Base-by-base conservation (phyloP, 2,329 filamentous ascomycete genomes). In the Epichloe typhina region DNA sequence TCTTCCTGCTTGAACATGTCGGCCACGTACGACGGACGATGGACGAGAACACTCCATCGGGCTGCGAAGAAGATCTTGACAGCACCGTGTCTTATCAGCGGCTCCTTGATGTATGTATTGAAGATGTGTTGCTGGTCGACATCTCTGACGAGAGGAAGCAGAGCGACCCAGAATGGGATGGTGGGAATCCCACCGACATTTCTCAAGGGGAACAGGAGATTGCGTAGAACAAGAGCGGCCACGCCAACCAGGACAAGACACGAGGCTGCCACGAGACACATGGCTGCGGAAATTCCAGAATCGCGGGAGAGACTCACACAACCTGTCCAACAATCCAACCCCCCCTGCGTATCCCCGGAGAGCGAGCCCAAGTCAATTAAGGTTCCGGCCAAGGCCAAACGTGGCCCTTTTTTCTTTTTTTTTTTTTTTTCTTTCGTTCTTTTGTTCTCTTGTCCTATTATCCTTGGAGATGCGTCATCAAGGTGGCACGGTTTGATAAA, bases 61-160 rank as follows among this genome's bases (percentile, higher is more conserved):
- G 69, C 71, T 1, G 67, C 72, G 36, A 74, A 74, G 61, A 72
- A 75, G 31, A 75, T 60, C 51, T 72, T 69, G 17, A 74, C 72
- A 1, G 72, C 72, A 4, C 73, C 68, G 44, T 68, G 64, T n/a
- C 59, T 60, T 9, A 60, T 59, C 5, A 70, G 57, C 2, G 68
- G 68, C 49, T 61, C 56, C 38, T 68, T 62, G 42, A 72, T 63
- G 55, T 71, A 70, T 47, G 58, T 52, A 12, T 55, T 57, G 55
- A 69, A 72, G 5, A 69, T 63, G 15, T 70, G 63, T 4, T 65
- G 62, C 57, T 73, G 70, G 51, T 72, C 70, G 19, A 69, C 64
- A 46, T 72, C 67, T 42, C 59, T 61, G 58, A 71, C 63, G 3
- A 73, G 63, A 0, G 69, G 65, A 1, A 72, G 54, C 7, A 73